Conservation (phyloP, 1,284 basidiomycete species). For the Meripilus lineatus region DNA sequence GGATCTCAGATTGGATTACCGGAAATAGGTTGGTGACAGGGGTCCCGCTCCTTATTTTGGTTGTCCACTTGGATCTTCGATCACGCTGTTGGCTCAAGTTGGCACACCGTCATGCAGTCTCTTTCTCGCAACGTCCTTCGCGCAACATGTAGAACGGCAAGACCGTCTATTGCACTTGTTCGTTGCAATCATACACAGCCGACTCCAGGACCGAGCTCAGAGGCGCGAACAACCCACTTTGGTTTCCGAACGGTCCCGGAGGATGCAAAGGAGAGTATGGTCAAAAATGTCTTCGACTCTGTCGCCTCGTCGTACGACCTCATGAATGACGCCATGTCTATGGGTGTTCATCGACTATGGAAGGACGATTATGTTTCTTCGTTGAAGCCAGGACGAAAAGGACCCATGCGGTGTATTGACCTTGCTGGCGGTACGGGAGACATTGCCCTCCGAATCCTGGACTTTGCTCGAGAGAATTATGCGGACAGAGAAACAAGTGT, state of each 20-base stretch:
- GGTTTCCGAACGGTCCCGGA: constrained; percentile 88
- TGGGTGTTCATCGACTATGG: constrained; percentile 97
- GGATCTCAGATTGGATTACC: too few species aligned
- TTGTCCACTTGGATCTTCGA: constrained; percentile 13
- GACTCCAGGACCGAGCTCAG: not conserved
- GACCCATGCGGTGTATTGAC: constrained; percentile 81
- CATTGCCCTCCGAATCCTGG: constrained; percentile 92
- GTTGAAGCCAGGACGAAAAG: constrained; percentile 74
- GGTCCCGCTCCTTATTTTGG: not conserved
- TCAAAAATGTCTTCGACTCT: constrained; percentile 92
- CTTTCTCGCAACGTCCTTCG: constrained; percentile 11
- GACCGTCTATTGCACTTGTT: not conserved
- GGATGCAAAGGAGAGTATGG: constrained; percentile 71
- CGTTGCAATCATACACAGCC: constrained; percentile 2
- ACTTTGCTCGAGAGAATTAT: constrained; percentile 86
- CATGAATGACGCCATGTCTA: constrained; percentile 98
- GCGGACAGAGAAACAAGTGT: constrained; percentile 87
- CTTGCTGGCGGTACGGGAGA: constrained; percentile 98
- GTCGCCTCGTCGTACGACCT: constrained; percentile 96
- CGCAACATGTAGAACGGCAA: constrained; percentile 6
- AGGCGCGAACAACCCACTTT: constrained; percentile 63
- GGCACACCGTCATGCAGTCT: constrained; percentile 14
- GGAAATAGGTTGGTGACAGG: not conserved
- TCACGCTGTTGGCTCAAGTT: constrained; percentile 12
- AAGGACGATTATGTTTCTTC: constrained; percentile 89